These are phyloP conservation scores for Trichosporon faecale DNA, from an alignment of 1,284 basidiomycete genomes.

Conservation along the genomic window DNA sequence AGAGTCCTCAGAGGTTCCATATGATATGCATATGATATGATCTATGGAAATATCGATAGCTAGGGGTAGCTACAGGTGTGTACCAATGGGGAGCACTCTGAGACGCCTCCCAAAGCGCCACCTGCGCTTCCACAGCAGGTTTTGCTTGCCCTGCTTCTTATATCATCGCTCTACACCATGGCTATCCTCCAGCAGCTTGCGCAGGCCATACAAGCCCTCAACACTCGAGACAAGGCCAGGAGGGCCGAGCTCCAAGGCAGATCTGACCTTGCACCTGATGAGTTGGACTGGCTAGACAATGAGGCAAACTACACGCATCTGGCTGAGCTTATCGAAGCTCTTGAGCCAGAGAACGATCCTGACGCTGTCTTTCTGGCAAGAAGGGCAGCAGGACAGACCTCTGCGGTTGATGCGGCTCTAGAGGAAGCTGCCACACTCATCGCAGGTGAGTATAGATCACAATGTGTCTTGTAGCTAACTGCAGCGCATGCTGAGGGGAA, in stretches of 20 bases:
- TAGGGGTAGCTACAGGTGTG: too few species aligned
- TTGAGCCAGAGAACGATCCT: not conserved
- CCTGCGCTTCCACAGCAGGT: too few species aligned
- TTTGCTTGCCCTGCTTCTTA: too few species aligned
- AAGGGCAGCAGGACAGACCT: not conserved
- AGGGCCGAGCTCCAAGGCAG: not conserved
- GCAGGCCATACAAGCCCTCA: not conserved
- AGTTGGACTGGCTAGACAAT: not conserved
- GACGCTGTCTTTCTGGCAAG: not conserved
- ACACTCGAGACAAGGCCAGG: not conserved
- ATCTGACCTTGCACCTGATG: not conserved
- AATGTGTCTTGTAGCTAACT: too few species aligned
- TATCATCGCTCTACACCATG: not conserved
- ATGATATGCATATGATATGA: too few species aligned
- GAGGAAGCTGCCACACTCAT: not conserved
- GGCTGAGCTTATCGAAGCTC: not conserved
- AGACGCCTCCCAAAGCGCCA: too few species aligned
- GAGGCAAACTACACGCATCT: not conserved
- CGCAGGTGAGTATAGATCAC: too few species aligned
- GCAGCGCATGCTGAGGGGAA: too few species aligned
- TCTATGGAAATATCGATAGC: too few species aligned
- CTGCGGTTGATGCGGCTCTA: not conserved
- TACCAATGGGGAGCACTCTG: too few species aligned
- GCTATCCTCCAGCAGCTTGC: not conserved
- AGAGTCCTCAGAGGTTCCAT: too few species aligned